These are phyloP conservation scores for Neofusicoccum umdonicola DNA, from an alignment of 2,329 filamentous ascomycete species.

Conservation along the genomic window DNA sequence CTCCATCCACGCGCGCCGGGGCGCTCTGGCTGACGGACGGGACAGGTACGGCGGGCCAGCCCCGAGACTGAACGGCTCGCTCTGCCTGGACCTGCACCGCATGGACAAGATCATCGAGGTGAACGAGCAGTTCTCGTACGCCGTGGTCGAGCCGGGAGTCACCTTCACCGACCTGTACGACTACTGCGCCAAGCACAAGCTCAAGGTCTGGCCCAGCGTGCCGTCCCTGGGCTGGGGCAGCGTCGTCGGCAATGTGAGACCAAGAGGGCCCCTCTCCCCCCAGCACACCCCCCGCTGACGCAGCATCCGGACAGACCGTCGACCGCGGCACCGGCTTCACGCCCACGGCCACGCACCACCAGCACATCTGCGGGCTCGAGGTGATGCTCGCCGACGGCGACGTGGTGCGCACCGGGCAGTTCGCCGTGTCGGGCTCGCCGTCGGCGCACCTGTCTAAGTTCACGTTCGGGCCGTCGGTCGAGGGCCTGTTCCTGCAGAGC, in stretches of 20 bases:
- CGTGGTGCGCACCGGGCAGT: constrained; percentile 42
- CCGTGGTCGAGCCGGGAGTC: constrained; percentile 47
- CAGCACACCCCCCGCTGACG: no score
- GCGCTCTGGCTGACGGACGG: not conserved
- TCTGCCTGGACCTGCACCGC: constrained; percentile 46
- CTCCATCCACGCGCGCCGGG: no score
- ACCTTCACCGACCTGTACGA: constrained; percentile 47
- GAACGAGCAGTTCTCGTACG: constrained; percentile 38
- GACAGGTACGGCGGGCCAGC: constrained; percentile 43
- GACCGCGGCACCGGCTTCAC: constrained; percentile 34
- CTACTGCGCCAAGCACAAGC: constrained; percentile 28
- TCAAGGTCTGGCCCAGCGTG: constrained; percentile 43
- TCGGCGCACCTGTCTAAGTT: constrained; percentile 34
- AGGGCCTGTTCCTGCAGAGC: constrained; percentile 37
- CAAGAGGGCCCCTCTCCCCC: no score
- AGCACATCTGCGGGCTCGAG: constrained; percentile 45
- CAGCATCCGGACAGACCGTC: not conserved
- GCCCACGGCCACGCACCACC: constrained; percentile 44
- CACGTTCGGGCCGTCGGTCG: constrained; percentile 36
- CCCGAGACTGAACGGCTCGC: constrained; percentile 44
- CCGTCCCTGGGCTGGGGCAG: constrained; percentile 36
- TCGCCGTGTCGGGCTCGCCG: constrained; percentile 30
- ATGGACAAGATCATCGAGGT: constrained; percentile 44
- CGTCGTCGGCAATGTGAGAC: constrained; percentile 30
- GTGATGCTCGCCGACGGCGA: constrained; percentile 42